Conservation (phyloP, 225 moss, liverwort and hornwort species). For the Ulota crispa region DNA sequence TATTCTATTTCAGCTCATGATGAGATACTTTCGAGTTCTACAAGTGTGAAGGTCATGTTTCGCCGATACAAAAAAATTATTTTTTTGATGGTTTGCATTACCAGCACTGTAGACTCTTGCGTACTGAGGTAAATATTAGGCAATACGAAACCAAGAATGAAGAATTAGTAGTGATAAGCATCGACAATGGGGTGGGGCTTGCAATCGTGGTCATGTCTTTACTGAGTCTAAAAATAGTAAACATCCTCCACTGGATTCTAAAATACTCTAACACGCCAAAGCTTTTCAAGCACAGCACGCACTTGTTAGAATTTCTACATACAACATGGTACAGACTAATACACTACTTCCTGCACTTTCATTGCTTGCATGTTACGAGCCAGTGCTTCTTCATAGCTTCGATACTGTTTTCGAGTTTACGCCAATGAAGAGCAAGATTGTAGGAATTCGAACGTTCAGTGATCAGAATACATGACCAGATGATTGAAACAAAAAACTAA, state of each 20-base stretch:
- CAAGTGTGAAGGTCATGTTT: neutral
- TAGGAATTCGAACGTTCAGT: too few species aligned
- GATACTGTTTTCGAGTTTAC: neutral
- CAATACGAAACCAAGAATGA: too few species aligned
- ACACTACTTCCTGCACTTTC: conserved; percentile 12
- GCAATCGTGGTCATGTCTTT: neutral
- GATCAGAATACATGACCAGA: too few species aligned
- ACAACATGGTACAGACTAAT: neutral
- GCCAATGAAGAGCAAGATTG: too few species aligned
- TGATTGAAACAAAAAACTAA: too few species aligned
- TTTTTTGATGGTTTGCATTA: neutral
- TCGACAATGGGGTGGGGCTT: neutral
- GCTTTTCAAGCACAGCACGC: neutral
- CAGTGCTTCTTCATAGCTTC: neutral
- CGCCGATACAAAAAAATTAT: too few species aligned
- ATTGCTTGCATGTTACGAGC: conserved; percentile 4
- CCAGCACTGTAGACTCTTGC: neutral
- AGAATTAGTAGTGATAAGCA: neutral
- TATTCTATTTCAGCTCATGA: neutral
- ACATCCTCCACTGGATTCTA: neutral
- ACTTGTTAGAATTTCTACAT: conserved; percentile 10
- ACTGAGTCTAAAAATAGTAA: neutral
- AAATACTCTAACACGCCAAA: neutral
- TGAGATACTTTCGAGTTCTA: neutral
- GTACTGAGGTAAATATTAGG: too few species aligned